A percentile compares a stretch with the other conserved stretches of the same genome.
Evolutionary conservation across 371 early-diverging fungal species (phyloP).

Genomic region (Rhizomucor pusillus): DNA sequence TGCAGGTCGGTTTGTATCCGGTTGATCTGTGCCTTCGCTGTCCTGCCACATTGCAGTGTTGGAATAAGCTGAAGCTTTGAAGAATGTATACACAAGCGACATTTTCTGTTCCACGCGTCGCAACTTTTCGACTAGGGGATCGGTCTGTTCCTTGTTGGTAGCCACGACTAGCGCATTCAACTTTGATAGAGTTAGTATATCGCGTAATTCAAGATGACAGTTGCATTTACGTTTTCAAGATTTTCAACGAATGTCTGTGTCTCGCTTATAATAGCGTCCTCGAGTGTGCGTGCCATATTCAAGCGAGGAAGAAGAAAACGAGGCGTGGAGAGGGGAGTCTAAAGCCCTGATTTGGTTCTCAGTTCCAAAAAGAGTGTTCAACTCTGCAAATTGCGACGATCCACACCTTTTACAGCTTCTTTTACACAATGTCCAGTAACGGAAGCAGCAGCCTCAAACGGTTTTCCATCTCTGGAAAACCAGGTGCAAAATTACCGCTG

Average conservation of each 20-base stretch:
- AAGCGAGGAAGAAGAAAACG: constrained; percentile 23
- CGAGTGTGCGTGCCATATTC: constrained; percentile 27
- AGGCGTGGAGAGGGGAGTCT: too few species aligned
- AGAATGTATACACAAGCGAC: constrained; percentile 45
- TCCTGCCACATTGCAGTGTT: constrained; percentile 12
- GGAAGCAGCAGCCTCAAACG: background rate
- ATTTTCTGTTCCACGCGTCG: constrained; percentile 46
- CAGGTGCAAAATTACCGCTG: constrained; percentile 6
- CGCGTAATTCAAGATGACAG: background rate
- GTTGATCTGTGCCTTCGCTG: constrained; percentile 1
- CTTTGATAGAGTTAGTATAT: constrained; percentile 12
- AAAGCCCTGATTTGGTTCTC: too few species aligned
- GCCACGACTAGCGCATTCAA: constrained; percentile 32
- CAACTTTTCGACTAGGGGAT: constrained; percentile 37
- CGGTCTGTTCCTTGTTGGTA: constrained; percentile 38
- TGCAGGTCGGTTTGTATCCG: background rate
- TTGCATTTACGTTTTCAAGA: constrained; percentile 26
- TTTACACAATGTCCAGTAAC: too few species aligned
- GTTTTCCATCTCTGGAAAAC: background rate
- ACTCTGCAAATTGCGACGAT: too few species aligned
- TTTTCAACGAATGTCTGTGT: constrained; percentile 29
- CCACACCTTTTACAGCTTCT: too few species aligned
- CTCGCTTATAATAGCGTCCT: constrained; percentile 41
- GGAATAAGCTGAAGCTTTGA: constrained; percentile 45
- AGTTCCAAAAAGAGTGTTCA: too few species aligned